These are phyloP conservation scores for Apiosordaria backusii DNA, from an alignment of 495 filamentous ascomycete species.

Conservation along the genomic window DNA sequence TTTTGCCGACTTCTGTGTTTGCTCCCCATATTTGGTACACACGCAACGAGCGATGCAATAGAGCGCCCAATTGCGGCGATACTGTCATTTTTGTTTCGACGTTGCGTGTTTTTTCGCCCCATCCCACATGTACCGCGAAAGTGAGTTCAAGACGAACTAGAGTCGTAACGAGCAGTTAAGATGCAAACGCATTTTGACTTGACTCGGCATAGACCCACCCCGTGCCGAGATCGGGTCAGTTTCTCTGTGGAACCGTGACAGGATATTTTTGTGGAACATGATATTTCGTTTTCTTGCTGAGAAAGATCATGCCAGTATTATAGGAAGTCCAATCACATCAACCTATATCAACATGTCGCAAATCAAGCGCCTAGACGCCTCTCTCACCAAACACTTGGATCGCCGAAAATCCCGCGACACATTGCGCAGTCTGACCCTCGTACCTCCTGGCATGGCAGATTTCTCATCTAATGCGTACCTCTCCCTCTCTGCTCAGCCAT, in stretches of 20 bases:
- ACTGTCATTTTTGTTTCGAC: background rate
- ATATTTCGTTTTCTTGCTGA: background rate
- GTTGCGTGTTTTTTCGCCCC: background rate
- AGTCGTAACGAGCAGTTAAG: too few relatives aligned
- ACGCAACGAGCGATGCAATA: conserved; percentile 60
- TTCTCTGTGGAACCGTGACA: background rate
- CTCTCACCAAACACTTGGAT: conserved; percentile 26
- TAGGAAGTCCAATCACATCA: background rate
- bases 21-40: conserved; percentile 72
- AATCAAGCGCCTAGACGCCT: conserved; percentile 20
- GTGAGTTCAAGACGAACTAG: too few relatives aligned
- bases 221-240: conserved; percentile 12
- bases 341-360: conserved; percentile 13
- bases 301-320: background rate
- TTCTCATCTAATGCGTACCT: conserved; percentile 66
- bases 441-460: conserved; percentile 41
- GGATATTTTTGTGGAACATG: background rate
- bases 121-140: too few relatives aligned
- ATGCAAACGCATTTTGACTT: too few relatives aligned
- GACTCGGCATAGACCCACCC: conserved; percentile 1
- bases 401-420: conserved; percentile 30
- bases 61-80: conserved; percentile 31
- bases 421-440: conserved; percentile 43
- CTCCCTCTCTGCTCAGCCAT: conserved; percentile 48
- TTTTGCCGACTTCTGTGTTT: conserved; percentile 80